Conservation (phyloP, 2,329 filamentous ascomycete species). For the Epichloe sibirici region DNA sequence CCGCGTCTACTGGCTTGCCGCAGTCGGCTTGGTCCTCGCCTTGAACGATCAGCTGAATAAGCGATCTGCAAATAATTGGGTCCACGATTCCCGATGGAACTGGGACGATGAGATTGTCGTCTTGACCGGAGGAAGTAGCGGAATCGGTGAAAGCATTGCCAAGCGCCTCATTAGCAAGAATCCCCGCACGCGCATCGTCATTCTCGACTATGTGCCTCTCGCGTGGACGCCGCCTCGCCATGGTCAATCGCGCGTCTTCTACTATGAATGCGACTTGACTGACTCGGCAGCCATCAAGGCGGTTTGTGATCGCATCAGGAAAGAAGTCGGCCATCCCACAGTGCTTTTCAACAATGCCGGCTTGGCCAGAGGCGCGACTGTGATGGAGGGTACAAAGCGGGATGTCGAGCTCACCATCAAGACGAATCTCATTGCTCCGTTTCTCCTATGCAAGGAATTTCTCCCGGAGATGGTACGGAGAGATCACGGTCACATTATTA, state of each 20-base stretch:
- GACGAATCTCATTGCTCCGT: constrained; percentile 46
- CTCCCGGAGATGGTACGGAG: constrained; percentile 42
- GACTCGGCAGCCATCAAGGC: constrained; percentile 16
- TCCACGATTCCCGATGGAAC: constrained; percentile 13
- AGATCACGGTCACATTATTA: constrained; percentile 55
- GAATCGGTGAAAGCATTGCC: constrained; percentile 24
- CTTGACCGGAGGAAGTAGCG: constrained; percentile 27
- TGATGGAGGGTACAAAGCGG: constrained; percentile 17
- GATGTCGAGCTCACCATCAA: constrained; percentile 19
- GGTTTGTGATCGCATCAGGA: constrained; percentile 17
- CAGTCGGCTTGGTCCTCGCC: constrained; percentile 9
- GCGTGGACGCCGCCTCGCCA: constrained; percentile 14
- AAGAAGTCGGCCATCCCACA: constrained; percentile 24
- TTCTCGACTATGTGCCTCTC: constrained; percentile 22
- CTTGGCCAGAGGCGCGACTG: constrained; percentile 14
- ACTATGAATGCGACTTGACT: constrained; percentile 25
- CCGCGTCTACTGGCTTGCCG: constrained; percentile 5
- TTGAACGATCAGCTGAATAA: constrained; percentile 13
- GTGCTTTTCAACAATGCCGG: constrained; percentile 26
- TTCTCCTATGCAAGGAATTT: constrained; percentile 45
- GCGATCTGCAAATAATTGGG: constrained; percentile 16
- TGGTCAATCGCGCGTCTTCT: constrained; percentile 10
- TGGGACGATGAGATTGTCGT: constrained; percentile 27
- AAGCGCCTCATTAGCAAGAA: constrained; percentile 15
- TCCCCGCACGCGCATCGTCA: constrained; percentile 17